A percentile compares a stretch with the other conserved stretches of the same genome.
Conservation (phyloP, 495 filamentous ascomycete species). For the Alectoria sarmentosa region DNA sequence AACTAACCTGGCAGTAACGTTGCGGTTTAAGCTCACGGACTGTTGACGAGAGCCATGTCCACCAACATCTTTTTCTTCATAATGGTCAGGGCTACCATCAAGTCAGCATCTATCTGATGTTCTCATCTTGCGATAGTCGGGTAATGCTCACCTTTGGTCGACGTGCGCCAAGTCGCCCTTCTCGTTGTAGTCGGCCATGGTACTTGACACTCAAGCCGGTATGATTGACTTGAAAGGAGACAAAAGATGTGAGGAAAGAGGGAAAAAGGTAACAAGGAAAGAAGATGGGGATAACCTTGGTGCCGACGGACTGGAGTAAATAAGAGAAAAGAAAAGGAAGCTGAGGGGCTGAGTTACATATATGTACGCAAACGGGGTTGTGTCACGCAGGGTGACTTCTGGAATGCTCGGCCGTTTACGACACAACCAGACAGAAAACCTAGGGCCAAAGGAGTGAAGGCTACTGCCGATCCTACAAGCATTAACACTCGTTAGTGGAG, state of each 20-base stretch:
- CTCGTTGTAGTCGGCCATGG: conserved; percentile 11
- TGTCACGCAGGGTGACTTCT: background rate
- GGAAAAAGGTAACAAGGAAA: background rate
- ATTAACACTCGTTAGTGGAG: background rate
- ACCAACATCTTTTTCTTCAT: conserved; percentile 10
- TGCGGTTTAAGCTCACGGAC: conserved; percentile 23
- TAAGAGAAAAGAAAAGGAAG: background rate
- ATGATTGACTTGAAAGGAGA: background rate
- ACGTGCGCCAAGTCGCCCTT: conserved; percentile 14
- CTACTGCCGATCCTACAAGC: background rate
- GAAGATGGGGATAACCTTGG: background rate
- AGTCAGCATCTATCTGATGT: conserved; percentile 1
- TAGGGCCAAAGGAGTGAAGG: background rate
- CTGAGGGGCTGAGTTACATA: background rate
- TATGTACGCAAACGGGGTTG: conserved; percentile 2
- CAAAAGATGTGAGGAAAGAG: background rate
- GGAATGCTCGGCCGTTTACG: background rate
- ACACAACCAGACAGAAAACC: too few relatives aligned
- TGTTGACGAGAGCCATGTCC: conserved; percentile 16
- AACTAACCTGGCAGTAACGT: conserved; percentile 25
- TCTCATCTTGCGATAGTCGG: background rate
- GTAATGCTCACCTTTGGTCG: conserved; percentile 10
- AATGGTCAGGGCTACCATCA: conserved; percentile 3
- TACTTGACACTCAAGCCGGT: background rate
- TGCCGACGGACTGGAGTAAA: background rate